phyloP scores from a whole-genome alignment of 345 rosid species.

The Acer campestre region DNA sequence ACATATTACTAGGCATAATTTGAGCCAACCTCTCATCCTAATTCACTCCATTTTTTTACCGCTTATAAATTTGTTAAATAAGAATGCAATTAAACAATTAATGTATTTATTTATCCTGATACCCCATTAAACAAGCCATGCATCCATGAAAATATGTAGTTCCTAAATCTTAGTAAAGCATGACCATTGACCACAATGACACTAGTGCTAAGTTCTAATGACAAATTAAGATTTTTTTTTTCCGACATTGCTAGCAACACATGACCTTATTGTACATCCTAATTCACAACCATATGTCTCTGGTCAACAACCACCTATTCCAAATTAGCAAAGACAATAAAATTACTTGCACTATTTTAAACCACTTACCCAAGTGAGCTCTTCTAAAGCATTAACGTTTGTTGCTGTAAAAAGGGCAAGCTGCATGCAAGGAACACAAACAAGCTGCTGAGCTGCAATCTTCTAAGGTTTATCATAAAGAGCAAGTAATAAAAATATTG shows the following conservation, averaged over 20 bases:
- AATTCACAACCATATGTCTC: not conserved
- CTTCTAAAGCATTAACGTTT: conserved; percentile 73
- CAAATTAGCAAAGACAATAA: too few relatives aligned
- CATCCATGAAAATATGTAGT: not conserved
- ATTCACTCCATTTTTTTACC: not conserved
- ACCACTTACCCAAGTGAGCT: conserved; percentile 81
- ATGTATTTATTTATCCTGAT: not conserved
- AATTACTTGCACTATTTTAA: not conserved
- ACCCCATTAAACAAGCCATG: not conserved
- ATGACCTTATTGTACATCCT: not conserved
- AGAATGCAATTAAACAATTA: too few relatives aligned
- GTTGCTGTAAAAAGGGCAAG: conserved; percentile 86
- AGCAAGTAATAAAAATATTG: not conserved
- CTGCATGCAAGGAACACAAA: conserved; percentile 41
- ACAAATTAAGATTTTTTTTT: not conserved
- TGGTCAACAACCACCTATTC: not conserved
- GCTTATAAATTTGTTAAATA: not conserved
- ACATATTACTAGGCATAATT: not conserved
- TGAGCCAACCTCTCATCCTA: not conserved
- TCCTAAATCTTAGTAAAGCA: not conserved
- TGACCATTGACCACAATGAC: not conserved
- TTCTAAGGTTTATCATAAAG: not conserved
- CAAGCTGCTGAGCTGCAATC: not conserved
- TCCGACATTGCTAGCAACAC: not conserved
- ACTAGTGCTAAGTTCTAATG: not conserved